phyloP scores from a whole-genome alignment of 371 early-diverging fungal genomes.

The Capillidium heterosporum region DNA sequence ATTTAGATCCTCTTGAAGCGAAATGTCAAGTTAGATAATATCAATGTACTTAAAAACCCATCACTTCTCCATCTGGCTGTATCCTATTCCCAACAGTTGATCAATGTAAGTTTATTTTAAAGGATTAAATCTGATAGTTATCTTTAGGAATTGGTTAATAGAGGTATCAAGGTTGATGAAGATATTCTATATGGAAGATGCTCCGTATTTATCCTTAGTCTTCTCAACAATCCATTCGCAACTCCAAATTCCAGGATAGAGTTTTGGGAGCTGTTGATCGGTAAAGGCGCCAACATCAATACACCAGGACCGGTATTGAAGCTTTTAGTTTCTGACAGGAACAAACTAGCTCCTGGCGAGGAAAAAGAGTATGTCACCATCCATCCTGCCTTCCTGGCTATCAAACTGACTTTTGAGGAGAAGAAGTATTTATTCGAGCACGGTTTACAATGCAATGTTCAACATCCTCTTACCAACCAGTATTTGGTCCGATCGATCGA shows the following conservation, averaged over 20 bases:
- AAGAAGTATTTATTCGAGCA: background rate
- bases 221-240: constrained; percentile 9
- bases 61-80: background rate
- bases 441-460: background rate
- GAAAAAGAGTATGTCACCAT: constrained; percentile 7
- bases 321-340: background rate
- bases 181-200: constrained; percentile 14
- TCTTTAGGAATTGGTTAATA: background rate
- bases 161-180: background rate
- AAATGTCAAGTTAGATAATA: background rate
- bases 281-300: constrained; percentile 13
- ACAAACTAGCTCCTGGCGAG: too few species aligned
- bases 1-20: background rate
- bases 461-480: background rate
- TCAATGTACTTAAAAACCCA: background rate
- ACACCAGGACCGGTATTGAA: background rate
- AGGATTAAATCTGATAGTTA: too few species aligned
- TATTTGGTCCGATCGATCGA: too few species aligned
- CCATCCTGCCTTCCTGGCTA: constrained; percentile 15
- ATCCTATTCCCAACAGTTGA: background rate
- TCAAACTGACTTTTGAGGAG: background rate
- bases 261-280: constrained; percentile 12
- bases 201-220: constrained; percentile 21
- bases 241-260: constrained; percentile 3
- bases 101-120: background rate